Percentiles rank a stretch among this genome's conserved stretches.
These are phyloP conservation scores for Salix exigua DNA, from an alignment of 345 rosid species.

Conservation along the genomic window DNA sequence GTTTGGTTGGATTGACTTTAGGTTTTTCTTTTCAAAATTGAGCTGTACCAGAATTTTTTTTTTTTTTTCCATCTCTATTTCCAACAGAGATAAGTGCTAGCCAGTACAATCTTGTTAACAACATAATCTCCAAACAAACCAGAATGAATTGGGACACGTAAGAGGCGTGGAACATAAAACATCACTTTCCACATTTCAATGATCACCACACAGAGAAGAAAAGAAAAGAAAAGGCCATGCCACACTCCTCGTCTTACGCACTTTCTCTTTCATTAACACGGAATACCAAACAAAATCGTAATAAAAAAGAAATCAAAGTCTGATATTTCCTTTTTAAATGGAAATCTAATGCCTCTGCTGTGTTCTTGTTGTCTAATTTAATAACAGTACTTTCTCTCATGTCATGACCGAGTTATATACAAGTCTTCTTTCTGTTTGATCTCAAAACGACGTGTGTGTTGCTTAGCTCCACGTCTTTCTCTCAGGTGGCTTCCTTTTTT, in stretches of 20 bases:
- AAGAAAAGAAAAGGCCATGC: background rate
- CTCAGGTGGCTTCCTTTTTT: background rate
- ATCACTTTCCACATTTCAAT: background rate
- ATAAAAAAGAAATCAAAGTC: background rate
- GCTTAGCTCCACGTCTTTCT: background rate
- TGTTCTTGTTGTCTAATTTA: no score
- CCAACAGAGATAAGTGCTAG: no score
- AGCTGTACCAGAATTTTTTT: no score
- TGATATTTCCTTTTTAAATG: background rate
- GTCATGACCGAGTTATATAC: background rate
- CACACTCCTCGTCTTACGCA: background rate
- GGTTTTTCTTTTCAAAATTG: no score
- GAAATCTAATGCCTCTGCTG: no score
- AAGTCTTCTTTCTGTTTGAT: background rate
- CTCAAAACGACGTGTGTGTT: background rate
- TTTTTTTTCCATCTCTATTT: no score
- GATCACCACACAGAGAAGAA: background rate
- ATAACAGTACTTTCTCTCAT: background rate
- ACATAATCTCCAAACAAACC: background rate
- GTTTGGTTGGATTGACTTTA: no score
- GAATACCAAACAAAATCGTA: background rate
- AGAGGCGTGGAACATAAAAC: background rate
- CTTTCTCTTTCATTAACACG: background rate
- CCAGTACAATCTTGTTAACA: no score
- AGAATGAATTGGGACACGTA: background rate